Base-by-base conservation (phyloP, 768 basidiomycete species). In the Suillus discolor region DNA sequence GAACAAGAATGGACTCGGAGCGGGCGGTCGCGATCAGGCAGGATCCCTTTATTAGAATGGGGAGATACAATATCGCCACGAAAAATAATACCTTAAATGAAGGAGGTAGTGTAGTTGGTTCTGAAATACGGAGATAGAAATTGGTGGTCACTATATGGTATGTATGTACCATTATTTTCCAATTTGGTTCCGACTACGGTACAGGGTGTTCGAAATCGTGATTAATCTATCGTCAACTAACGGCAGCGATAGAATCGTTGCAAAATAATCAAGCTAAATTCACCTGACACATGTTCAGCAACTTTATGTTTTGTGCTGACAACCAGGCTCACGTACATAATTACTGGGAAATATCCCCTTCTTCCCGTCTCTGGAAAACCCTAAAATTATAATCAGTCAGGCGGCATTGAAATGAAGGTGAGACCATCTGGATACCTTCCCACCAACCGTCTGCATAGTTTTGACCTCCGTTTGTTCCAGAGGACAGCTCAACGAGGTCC, bases 271-370 rank as follows among this genome's bases (percentile, higher is more conserved):
- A 84, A 61, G 75, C 72, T 68, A 77, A 70, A 75, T 88, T 83
- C 65, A 88, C 87, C 87, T 87, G 72, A 59, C 64, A 49, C 57
- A 61, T 45, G 67, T 57, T 72, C 69, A 74, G 69, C 65, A 68
- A 73, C 68, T 66, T 65, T 69, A 63, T 63, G 49, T 62, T 65
- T 61, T 65, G 23, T 41, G 63, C 12, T 66, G 42, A 61, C 55
- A 69, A 62, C 54, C 61, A 62, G 57, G 42, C 39, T 62, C 59
- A 83, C 92, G 77, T 77, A 94, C 93, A 82, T 94, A 94, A 79
- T 92, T 93, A 77, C 90, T 92, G 34, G 93, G 93, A 79, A 94
- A 94, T 71, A 94, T 92, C 6, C 92, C 92, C 75, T 86, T 92
- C 74, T 75, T 80, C 62, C 91, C 89, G 64, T 77, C 74, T 61